A percentile compares a stretch with the other conserved stretches of the same genome.
These are phyloP conservation scores for Hymenoscyphus occultus DNA, from an alignment of 2,329 filamentous ascomycete species.

Conservation along the genomic window DNA sequence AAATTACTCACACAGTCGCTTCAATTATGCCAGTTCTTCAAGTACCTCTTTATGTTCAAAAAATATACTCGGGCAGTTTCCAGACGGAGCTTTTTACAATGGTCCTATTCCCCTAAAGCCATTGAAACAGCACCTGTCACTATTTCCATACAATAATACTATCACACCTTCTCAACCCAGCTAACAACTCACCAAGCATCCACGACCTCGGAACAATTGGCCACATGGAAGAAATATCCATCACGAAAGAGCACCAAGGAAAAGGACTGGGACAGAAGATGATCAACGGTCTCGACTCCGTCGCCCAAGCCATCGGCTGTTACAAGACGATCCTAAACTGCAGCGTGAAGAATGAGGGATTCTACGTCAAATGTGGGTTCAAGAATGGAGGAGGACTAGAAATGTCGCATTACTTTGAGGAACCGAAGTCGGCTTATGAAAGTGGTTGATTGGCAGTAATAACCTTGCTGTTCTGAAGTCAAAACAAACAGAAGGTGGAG, in stretches of 20 bases:
- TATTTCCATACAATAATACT: neutral
- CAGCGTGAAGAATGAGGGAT: constrained; percentile 92
- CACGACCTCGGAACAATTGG: constrained; percentile 80
- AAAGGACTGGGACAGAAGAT: constrained; percentile 92
- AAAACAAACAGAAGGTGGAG: neutral
- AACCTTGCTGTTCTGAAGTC: too few species aligned
- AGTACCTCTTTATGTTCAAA: too few species aligned
- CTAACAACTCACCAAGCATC: constrained; percentile 48
- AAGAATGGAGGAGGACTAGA: constrained; percentile 80
- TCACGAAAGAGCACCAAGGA: constrained; percentile 90
- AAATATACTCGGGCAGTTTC: too few species aligned
- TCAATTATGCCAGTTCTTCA: too few species aligned
- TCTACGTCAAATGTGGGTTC: constrained; percentile 98
- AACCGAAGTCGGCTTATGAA: neutral
- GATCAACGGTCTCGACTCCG: constrained; percentile 86
- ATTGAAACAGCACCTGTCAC: too few species aligned
- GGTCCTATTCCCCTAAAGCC: neutral
- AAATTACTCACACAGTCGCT: too few species aligned
- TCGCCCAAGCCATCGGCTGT: constrained; percentile 84
- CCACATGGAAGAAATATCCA: constrained; percentile 55
- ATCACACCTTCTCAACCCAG: neutral
- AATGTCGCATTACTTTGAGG: constrained; percentile 90
- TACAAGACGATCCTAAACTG: constrained; percentile 98
- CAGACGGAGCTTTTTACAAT: neutral
- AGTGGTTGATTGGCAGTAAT: neutral